Percentiles rank a stretch among this genome's conserved stretches.
Evolutionary conservation across 2,329 filamentous ascomycete species (phyloP).

Genomic region (Pseudocercospora vitis): DNA sequence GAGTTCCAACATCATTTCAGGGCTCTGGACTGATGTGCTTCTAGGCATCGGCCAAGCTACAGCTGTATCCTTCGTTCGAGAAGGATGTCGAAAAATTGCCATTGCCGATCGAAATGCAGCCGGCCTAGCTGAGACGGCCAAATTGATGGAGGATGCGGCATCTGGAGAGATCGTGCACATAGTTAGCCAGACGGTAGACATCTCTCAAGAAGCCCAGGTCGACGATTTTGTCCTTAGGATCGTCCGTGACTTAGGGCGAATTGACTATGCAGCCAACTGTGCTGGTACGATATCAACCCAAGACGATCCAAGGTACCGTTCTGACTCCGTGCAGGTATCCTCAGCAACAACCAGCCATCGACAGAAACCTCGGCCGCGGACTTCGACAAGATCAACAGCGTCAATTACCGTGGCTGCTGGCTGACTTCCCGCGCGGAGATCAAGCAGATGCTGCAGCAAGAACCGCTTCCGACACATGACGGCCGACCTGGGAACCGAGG

Average conservation of each 20-base stretch:
- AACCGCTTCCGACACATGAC: conserved; percentile 46
- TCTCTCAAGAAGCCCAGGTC: conserved; percentile 40
- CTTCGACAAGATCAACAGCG: conserved; percentile 46
- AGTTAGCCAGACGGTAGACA: conserved; percentile 38
- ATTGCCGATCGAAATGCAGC: conserved; percentile 43
- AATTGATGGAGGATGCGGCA: conserved; percentile 33
- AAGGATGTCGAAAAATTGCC: conserved; percentile 47
- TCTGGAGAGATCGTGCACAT: conserved; percentile 28
- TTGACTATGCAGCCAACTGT: conserved; percentile 52
- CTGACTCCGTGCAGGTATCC: conserved; percentile 36
- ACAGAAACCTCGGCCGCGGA: conserved; percentile 40
- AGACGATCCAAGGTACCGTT: background rate
- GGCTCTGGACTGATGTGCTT: background rate
- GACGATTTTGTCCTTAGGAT: conserved; percentile 37
- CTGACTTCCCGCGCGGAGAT: conserved; percentile 47
- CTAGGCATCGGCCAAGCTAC: conserved; percentile 47
- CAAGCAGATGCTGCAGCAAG: conserved; percentile 47
- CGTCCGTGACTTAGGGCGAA: conserved; percentile 41
- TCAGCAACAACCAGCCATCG: conserved; percentile 42
- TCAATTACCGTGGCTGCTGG: conserved; percentile 51
- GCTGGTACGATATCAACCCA: conserved; percentile 31
- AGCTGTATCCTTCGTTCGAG: conserved; percentile 47
- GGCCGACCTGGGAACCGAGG: conserved; percentile 45
- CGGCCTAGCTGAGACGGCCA: conserved; percentile 39
- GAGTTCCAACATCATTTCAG: too few relatives aligned